Percentiles rank a stretch among this genome's conserved stretches.
Conservation (phyloP, 2,329 filamentous ascomycete genomes). For the Colletotrichum sp. region DNA sequence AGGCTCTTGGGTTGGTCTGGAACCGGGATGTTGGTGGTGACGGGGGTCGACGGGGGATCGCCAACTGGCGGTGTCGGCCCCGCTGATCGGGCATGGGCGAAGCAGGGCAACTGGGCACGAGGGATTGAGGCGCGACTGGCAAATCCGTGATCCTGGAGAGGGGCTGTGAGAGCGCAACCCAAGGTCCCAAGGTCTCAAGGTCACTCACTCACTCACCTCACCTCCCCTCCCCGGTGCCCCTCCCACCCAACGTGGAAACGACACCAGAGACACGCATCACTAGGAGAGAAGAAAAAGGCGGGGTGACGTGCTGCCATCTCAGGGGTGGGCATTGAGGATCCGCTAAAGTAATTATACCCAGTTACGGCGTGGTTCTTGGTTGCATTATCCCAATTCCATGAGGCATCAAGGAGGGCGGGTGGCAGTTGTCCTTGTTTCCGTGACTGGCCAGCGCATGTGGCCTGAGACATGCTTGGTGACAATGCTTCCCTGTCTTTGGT, state of each 20-base stretch:
- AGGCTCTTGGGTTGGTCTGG: neutral
- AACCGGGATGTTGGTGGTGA: constrained; percentile 6
- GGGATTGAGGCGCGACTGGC: constrained; percentile 12
- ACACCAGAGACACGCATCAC: neutral
- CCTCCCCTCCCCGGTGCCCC: neutral
- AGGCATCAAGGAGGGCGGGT: neutral
- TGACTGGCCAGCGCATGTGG: constrained; percentile 9
- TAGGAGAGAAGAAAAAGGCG: neutral
- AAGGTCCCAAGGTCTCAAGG: neutral
- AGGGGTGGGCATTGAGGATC: constrained; percentile 14
- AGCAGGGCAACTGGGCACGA: neutral
- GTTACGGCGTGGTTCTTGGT: neutral
- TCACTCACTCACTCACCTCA: neutral
- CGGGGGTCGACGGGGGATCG: neutral
- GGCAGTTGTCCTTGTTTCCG: constrained; percentile 5
- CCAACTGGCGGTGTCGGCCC: constrained; percentile 11
- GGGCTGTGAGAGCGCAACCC: neutral
- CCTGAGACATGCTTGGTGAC: constrained; percentile 17
- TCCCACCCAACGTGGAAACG: neutral
- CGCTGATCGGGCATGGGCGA: constrained; percentile 5
- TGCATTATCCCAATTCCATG: constrained; percentile 9
- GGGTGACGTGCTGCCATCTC: constrained; percentile 14
- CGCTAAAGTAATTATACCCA: neutral
- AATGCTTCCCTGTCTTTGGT: neutral
- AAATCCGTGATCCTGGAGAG: neutral